These are phyloP conservation scores for Penicillium lividum DNA, from an alignment of 495 filamentous ascomycete genomes.

Conservation along the genomic window DNA sequence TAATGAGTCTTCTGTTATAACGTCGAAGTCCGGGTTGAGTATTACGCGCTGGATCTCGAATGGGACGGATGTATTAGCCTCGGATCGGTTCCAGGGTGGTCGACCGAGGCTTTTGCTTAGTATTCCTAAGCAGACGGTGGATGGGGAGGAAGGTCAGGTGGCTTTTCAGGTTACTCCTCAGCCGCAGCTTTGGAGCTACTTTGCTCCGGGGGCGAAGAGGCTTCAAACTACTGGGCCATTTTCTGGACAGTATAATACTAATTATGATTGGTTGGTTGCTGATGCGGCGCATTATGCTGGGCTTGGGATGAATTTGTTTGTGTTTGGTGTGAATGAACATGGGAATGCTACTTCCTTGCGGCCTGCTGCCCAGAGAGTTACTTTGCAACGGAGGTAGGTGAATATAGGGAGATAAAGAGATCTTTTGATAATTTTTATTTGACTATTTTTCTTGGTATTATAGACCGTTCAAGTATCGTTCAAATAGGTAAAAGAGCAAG, in stretches of 20 bases:
- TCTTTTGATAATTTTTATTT: background rate
- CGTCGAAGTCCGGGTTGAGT: slow-evolving; percentile 38
- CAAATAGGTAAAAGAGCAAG: background rate
- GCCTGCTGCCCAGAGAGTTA: background rate
- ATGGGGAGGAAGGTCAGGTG: background rate
- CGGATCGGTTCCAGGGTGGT: background rate
- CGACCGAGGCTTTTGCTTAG: background rate
- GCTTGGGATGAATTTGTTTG: slow-evolving; percentile 1
- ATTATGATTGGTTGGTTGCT: slow-evolving; percentile 3
- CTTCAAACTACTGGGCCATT: background rate
- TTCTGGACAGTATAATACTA: slow-evolving; percentile 7
- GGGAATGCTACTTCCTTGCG: background rate
- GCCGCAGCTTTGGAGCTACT: slow-evolving; percentile 2
- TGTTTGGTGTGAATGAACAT: slow-evolving; percentile 1
- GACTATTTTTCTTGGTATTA: background rate
- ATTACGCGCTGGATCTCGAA: slow-evolving; percentile 52
- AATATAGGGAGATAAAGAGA: background rate
- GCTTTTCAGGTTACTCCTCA: slow-evolving; percentile 1
- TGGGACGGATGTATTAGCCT: slow-evolving; percentile 31
- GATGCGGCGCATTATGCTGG: slow-evolving; percentile 5
- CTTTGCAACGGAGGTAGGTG: background rate
- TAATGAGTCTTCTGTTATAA: slow-evolving; percentile 26
- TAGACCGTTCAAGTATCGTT: background rate
- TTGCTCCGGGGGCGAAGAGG: background rate
- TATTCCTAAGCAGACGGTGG: background rate